Base-by-base conservation (phyloP, 805 yeast genomes). In the Starmerella powellii region DNA sequence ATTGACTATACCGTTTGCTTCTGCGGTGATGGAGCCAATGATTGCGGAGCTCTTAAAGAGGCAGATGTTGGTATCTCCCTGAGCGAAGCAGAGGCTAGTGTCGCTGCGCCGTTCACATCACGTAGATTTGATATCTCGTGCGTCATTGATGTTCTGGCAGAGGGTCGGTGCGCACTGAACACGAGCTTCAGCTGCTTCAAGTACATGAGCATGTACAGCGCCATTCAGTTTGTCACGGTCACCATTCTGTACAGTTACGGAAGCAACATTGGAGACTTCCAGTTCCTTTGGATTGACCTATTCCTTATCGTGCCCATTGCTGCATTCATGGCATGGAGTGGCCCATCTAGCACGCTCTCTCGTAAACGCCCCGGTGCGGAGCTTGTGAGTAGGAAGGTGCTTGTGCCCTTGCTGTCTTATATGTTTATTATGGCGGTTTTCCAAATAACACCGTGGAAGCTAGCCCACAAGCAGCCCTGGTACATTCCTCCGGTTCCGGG, bases 11-110 rank as follows among this genome's bases (percentile, higher is more conserved):
- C 94, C 0, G 94, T 85, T 37, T 95, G 96, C 2, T 91, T 91
- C 61, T 91, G 97, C 63, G 99, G 99, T 29, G 99, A 91, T 64
- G 99, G 99, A 50, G 99, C 99, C 5, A 91, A 91, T 62, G 99
- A 91, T 58, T 91, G 97, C 63, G 98, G 98, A 52, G 99, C 99
- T 0, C 67, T 91, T 44, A 91, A 88, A 56, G 95, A 95, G 12
- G 97, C 98, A 0, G 95, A 91, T 63, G 94, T 93, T 38, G 99
- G 99, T 15, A 76, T 91, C 16, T 88, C 97, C 0, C 64, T 91
- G 37, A 83, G 95, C 23, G 98, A 91, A 59, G 98, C 97, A 0
- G 99, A 91, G 58, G 98, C 98, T 0, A 82, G 94, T 3, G 96
- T 91, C 15, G 98, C 98, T 0, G 98, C 98, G 0, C 98, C 99